These are phyloP conservation scores for Skeletonema tropicum DNA, from an alignment of 108 stramenopile species.

Conservation along the genomic window DNA sequence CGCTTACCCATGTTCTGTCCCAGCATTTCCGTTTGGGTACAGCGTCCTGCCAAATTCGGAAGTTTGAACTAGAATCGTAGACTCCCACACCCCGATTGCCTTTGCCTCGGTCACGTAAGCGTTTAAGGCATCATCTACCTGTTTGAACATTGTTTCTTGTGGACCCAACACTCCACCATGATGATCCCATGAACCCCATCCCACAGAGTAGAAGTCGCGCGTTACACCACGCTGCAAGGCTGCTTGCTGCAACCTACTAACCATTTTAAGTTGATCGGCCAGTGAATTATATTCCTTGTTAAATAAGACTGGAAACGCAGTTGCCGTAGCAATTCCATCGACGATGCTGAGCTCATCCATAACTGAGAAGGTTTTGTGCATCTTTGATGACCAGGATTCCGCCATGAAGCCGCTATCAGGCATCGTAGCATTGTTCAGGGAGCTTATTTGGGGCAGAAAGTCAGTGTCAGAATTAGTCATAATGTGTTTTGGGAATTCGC, in stretches of 20 bases:
- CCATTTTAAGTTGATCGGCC: constrained; percentile 37
- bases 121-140: constrained; percentile 45
- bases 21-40: constrained; percentile 66
- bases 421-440: constrained; percentile 53
- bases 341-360: constrained; percentile 27
- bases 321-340: constrained; percentile 24
- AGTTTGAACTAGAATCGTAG: constrained; percentile 50
- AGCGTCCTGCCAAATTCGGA: constrained; percentile 79
- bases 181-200: constrained; percentile 56
- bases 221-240: constrained; percentile 24
- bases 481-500: too few relatives aligned
- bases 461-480: too few relatives aligned
- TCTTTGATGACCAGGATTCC: constrained; percentile 46
- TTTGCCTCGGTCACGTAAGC: constrained; percentile 62
- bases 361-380: constrained; percentile 21
- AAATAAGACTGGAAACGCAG: not conserved
- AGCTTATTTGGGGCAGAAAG: too few relatives aligned
- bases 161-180: constrained; percentile 33
- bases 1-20: constrained; percentile 64
- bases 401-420: constrained; percentile 52
- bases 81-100: constrained; percentile 53
- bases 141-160: constrained; percentile 30
- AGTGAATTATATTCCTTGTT: constrained; percentile 7
- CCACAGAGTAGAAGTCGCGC: constrained; percentile 57
- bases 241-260: constrained; percentile 46